Percentiles rank a stretch among this genome's conserved stretches.
Conservation (phyloP, 768 basidiomycete genomes). For the Pulveroboletus sp. region DNA sequence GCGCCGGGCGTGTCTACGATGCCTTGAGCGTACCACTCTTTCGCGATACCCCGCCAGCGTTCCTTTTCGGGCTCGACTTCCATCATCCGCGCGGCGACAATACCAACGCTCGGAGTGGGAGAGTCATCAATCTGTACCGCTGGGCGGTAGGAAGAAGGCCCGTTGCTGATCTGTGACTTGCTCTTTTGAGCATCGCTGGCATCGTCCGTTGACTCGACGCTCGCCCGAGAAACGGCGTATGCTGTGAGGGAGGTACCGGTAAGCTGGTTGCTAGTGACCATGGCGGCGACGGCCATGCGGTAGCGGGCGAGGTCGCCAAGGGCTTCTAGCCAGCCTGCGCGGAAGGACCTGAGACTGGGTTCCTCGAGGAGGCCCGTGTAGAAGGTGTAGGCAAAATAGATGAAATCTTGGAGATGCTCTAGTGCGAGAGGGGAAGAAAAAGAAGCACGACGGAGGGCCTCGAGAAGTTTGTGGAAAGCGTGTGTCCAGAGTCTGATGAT, state of each 20-base stretch:
- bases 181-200: constrained; percentile 33
- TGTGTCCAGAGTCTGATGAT: constrained; percentile 90
- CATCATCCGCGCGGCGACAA: constrained; percentile 73
- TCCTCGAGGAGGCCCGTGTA: constrained; percentile 90
- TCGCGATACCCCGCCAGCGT: constrained; percentile 82
- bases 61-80: constrained; percentile 91
- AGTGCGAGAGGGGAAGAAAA: constrained; percentile 60
- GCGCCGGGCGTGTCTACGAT: constrained; percentile 88
- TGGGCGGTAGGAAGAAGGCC: constrained; percentile 41
- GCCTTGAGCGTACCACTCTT: constrained; percentile 90
- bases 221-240: constrained; percentile 50
- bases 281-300: constrained; percentile 90
- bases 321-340: constrained; percentile 89
- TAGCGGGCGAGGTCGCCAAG: constrained; percentile 95
- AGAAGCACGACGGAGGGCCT: constrained; percentile 83
- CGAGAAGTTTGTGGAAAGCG: constrained; percentile 85
- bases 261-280: constrained; percentile 53
- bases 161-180: constrained; percentile 23
- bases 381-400: constrained; percentile 92
- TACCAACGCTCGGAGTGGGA: constrained; percentile 74
- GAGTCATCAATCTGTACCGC: constrained; percentile 60
- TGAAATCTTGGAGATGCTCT: constrained; percentile 91
- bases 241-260: constrained; percentile 45
- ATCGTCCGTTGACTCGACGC: constrained; percentile 27
- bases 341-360: constrained; percentile 61